These are phyloP conservation scores for Penicillium ochrochloron DNA, from an alignment of 495 filamentous ascomycete species.

Conservation along the genomic window DNA sequence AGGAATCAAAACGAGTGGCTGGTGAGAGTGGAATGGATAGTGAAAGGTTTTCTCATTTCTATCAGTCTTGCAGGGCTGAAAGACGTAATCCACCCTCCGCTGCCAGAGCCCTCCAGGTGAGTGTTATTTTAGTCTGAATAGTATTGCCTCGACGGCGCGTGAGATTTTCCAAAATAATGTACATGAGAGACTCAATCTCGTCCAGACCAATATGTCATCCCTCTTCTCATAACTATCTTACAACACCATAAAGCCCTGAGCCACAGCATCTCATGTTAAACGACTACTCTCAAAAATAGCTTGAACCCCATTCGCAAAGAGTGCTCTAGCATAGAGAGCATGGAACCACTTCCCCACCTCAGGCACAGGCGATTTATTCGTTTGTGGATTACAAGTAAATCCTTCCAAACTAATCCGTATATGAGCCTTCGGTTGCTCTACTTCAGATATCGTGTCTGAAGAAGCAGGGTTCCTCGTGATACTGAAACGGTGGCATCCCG, in stretches of 20 bases:
- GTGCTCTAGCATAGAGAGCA: conserved; percentile 24
- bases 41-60: neutral
- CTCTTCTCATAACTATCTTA: neutral
- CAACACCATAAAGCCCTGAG: neutral
- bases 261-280: neutral
- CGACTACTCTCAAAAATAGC: conserved; percentile 9
- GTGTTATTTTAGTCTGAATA: no score
- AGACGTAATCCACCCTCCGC: no score
- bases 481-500: conserved; percentile 29
- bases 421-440: neutral
- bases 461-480: conserved; percentile 12
- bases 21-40: neutral
- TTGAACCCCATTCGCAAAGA: conserved; percentile 28
- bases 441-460: neutral
- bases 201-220: neutral
- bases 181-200: no score
- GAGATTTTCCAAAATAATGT: no score
- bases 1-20: neutral
- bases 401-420: conserved; percentile 24
- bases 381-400: conserved; percentile 28
- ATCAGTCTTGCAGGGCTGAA: no score
- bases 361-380: conserved; percentile 14
- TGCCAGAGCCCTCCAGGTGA: no score
- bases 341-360: conserved; percentile 20
- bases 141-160: no score